These are phyloP conservation scores for Hibiscus tridactylites DNA, from an alignment of 345 rosid species.

Conservation along the genomic window DNA sequence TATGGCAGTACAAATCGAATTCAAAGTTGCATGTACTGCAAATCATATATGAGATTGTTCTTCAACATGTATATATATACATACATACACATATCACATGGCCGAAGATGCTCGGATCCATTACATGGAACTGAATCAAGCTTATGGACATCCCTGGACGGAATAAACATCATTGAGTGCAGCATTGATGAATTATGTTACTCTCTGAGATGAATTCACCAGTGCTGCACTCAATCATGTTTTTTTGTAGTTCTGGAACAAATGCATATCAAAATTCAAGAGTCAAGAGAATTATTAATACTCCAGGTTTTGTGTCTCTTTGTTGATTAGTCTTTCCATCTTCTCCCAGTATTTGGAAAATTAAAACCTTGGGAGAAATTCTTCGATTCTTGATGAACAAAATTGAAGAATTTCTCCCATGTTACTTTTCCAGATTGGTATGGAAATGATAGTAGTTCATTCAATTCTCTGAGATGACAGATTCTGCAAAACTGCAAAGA, in stretches of 20 bases:
- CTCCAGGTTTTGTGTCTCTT: not conserved
- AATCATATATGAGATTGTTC: not conserved
- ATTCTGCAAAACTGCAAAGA: no score
- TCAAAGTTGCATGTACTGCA: constrained; percentile 1
- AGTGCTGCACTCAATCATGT: constrained; percentile 37
- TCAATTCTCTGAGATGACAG: no score
- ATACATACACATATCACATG: not conserved
- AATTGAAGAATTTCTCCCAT: no score
- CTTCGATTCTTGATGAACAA: not conserved
- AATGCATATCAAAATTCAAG: not conserved
- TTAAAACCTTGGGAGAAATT: not conserved
- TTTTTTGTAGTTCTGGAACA: constrained; percentile 19
- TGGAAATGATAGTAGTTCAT: no score
- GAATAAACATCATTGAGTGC: constrained; percentile 55
- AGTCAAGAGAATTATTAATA: not conserved
- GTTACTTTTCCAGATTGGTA: no score
- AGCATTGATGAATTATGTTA: constrained; percentile 43
- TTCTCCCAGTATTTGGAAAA: not conserved
- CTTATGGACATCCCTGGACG: constrained; percentile 17
- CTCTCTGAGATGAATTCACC: constrained; percentile 13
- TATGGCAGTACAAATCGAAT: not conserved
- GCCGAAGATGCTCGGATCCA: not conserved
- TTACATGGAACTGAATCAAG: constrained; percentile 1
- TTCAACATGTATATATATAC: not conserved
- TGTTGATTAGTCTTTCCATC: not conserved